Percentiles rank a stretch among this genome's conserved stretches.
These are phyloP conservation scores for Carex kokanica DNA, from an alignment of 176 grass and related monocot genomes.

Conservation along the genomic window DNA sequence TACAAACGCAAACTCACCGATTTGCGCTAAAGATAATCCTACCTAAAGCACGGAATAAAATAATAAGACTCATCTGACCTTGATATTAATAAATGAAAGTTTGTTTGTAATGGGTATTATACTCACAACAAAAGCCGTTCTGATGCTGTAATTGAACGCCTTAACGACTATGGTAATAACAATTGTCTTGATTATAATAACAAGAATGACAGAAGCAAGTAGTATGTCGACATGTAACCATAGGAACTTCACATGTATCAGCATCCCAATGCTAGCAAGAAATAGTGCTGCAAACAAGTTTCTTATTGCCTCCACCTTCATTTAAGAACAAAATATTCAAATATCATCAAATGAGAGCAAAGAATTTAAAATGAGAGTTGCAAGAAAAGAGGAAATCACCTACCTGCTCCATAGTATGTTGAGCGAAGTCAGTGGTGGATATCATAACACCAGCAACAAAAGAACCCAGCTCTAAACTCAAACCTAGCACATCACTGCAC, in stretches of 20 bases:
- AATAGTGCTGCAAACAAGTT: slow-evolving; percentile 99
- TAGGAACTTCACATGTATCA: slow-evolving; percentile 94
- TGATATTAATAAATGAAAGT: neutral
- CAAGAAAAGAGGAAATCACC: slow-evolving; percentile 39
- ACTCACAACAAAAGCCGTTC: slow-evolving; percentile 95
- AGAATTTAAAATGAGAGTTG: neutral
- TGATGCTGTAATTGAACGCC: slow-evolving; percentile 87
- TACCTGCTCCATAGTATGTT: slow-evolving; percentile 99
- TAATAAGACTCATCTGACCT: neutral
- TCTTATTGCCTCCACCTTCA: slow-evolving; percentile 88
- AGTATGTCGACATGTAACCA: slow-evolving; percentile 99
- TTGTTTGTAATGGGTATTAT: slow-evolving; percentile 3
- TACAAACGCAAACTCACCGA: slow-evolving; percentile 99
- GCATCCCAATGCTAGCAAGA: slow-evolving; percentile 99
- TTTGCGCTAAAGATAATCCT: slow-evolving; percentile 96
- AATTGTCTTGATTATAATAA: slow-evolving; percentile 86
- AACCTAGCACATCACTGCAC: slow-evolving; percentile 94
- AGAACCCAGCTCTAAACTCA: slow-evolving; percentile 98
- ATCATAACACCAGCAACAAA: slow-evolving; percentile 98
- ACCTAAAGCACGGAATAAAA: slow-evolving; percentile 47
- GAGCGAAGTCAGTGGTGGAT: slow-evolving; percentile 94
- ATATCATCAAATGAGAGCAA: slow-evolving; percentile 5
- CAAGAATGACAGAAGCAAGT: slow-evolving; percentile 92
- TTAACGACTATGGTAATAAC: slow-evolving; percentile 76
- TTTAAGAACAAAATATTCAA: slow-evolving; percentile 17